A percentile compares a stretch with the other conserved stretches of the same genome.
phyloP scores from a whole-genome alignment of 2,329 filamentous ascomycete genomes.

The Saccharata proteae region DNA sequence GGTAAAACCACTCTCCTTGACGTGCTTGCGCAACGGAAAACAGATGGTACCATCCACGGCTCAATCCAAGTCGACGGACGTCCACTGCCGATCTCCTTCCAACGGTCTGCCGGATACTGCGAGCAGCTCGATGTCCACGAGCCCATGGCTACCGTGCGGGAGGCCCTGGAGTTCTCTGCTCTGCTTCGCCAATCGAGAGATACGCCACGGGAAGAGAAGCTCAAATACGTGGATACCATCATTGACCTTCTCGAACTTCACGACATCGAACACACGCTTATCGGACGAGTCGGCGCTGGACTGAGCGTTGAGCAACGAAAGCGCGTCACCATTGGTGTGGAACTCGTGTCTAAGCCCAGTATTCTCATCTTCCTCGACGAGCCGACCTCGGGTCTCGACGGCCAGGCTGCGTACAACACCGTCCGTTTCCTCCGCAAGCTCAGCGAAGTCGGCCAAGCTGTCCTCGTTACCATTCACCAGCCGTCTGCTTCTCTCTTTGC shows the following conservation, averaged over 20 bases:
- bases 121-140: slow-evolving; percentile 51
- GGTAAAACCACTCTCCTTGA: slow-evolving; percentile 7
- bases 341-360: slow-evolving; percentile 49
- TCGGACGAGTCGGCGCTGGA: slow-evolving; percentile 41
- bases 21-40: slow-evolving; percentile 7
- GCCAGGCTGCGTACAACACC: slow-evolving; percentile 59
- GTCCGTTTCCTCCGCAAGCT: slow-evolving; percentile 62
- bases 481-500: slow-evolving; percentile 71
- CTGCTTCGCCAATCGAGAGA: slow-evolving; percentile 44
- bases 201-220: slow-evolving; percentile 42
- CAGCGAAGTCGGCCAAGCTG: slow-evolving; percentile 63
- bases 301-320: slow-evolving; percentile 52
- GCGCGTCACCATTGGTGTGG: slow-evolving; percentile 47
- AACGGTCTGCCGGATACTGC: slow-evolving; percentile 12
- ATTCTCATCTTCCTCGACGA: slow-evolving; percentile 64
- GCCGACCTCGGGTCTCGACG: slow-evolving; percentile 59
- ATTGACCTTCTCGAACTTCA: slow-evolving; percentile 47
- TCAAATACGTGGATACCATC: slow-evolving; percentile 47
- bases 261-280: slow-evolving; percentile 46
- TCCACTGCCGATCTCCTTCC: slow-evolving; percentile 7
- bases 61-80: slow-evolving; percentile 8
- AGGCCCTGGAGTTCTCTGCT: slow-evolving; percentile 48
- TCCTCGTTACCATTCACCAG: slow-evolving; percentile 79
- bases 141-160: slow-evolving; percentile 45
- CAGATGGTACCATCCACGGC: slow-evolving; percentile 7